A percentile compares a stretch with the other conserved stretches of the same genome.
phyloP scores from a whole-genome alignment of 495 filamentous ascomycete genomes.

The Aspergillus affinis region DNA sequence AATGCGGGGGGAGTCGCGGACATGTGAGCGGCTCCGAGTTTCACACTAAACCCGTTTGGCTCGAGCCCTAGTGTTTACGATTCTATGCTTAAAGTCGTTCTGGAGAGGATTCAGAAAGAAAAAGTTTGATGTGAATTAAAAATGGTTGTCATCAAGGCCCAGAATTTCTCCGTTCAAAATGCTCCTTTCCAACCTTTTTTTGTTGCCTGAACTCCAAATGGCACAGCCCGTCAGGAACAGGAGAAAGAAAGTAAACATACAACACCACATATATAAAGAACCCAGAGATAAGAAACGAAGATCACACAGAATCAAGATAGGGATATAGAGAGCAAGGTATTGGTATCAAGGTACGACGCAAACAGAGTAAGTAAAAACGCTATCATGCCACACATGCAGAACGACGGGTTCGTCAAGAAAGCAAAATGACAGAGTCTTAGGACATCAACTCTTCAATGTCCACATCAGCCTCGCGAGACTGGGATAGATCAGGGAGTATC shows the following conservation, averaged over 20 bases:
- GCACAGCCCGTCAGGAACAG: conserved; percentile 3
- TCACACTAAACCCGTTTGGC: not conserved
- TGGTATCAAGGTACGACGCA: conserved; percentile 24
- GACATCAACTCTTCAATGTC: conserved; percentile 45
- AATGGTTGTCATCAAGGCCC: not conserved
- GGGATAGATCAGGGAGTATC: conserved; percentile 34
- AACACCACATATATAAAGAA: not conserved
- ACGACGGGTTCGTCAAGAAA: conserved; percentile 3
- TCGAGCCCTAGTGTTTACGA: not conserved
- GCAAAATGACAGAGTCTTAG: conserved; percentile 22
- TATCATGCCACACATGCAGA: conserved; percentile 20
- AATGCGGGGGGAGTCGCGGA: conserved; percentile 12
- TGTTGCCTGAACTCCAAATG: conserved; percentile 8
- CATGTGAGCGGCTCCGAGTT: conserved; percentile 12
- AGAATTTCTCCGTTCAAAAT: not conserved
- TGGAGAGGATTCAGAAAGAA: too few species aligned
- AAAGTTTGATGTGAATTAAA: not conserved
- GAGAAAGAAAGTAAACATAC: conserved; percentile 2
- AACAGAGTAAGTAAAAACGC: conserved; percentile 16
- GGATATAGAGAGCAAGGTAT: conserved; percentile 19
- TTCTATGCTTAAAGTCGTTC: not conserved
- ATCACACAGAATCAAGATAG: conserved; percentile 5
- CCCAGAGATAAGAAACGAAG: conserved; percentile 7
- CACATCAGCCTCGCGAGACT: conserved; percentile 34
- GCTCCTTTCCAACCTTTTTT: conserved; percentile 3